These are phyloP conservation scores for Orbilia quercus DNA, from an alignment of 2,329 filamentous ascomycete genomes.

Conservation along the genomic window DNA sequence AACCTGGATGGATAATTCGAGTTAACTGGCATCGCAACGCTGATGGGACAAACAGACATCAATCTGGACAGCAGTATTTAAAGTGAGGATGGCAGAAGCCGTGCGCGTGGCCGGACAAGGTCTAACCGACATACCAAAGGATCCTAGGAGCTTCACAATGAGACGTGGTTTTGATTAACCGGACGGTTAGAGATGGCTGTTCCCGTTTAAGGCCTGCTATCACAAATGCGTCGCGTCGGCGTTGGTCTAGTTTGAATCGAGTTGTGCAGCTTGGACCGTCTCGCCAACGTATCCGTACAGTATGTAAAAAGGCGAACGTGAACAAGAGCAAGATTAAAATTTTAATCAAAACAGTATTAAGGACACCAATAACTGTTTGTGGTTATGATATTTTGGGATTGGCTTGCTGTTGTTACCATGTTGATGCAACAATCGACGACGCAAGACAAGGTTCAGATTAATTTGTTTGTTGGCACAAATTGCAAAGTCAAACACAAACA, in stretches of 20 bases:
- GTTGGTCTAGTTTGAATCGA: conserved; percentile 32
- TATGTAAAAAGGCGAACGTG: neutral
- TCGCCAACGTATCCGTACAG: neutral
- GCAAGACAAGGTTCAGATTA: conserved; percentile 28
- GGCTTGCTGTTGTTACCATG: conserved; percentile 25
- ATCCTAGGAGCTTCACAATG: no score
- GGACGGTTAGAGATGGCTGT: conserved; percentile 56
- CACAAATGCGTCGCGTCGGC: conserved; percentile 53
- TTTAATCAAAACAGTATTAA: conserved; percentile 34
- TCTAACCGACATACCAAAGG: neutral
- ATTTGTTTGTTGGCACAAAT: conserved; percentile 34
- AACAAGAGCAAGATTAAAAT: conserved; percentile 27
- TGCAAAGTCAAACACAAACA: conserved; percentile 54
- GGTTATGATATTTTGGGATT: conserved; percentile 40
- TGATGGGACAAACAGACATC: conserved; percentile 36
- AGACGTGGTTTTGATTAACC: neutral
- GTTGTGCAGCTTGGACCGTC: conserved; percentile 48
- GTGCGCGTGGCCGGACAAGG: conserved; percentile 35
- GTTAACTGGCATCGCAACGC: no score
- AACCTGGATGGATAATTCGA: conserved; percentile 19
- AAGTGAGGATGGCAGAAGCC: neutral
- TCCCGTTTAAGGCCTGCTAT: conserved; percentile 37
- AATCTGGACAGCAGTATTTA: conserved; percentile 1
- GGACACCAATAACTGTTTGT: conserved; percentile 20
- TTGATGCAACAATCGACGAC: conserved; percentile 37